Evolutionary conservation across 169 alveolate genomes (phyloP).

Genomic region (Plasmodium inui): DNA sequence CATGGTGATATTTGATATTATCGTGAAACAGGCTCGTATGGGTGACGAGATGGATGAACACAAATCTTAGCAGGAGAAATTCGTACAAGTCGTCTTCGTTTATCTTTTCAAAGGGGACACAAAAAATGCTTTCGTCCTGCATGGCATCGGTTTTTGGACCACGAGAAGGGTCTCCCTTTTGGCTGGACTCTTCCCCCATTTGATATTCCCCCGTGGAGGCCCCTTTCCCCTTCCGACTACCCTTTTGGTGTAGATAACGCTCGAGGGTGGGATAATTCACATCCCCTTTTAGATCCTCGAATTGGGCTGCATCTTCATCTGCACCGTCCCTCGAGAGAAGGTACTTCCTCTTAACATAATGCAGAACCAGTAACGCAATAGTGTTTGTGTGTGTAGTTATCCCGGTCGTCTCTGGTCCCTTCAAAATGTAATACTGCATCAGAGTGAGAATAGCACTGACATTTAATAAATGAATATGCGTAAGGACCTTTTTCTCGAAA

Average conservation of each 20-base stretch:
- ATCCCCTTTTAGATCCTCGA: constrained; percentile 17
- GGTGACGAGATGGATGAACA: constrained; percentile 25
- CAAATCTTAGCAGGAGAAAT: constrained; percentile 36
- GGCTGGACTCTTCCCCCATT: background rate
- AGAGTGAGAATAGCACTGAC: constrained; percentile 27
- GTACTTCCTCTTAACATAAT: constrained; percentile 44
- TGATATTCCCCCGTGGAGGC: background rate
- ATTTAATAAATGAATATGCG: constrained; percentile 14
- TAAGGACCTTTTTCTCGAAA: constrained; percentile 41
- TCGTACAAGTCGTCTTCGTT: constrained; percentile 55
- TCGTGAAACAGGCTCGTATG: constrained; percentile 47
- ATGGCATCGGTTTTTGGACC: background rate
- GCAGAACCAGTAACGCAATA: constrained; percentile 12
- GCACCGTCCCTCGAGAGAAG: background rate
- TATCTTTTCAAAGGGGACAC: constrained; percentile 24
- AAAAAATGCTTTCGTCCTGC: background rate
- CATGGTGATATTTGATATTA: constrained; percentile 18
- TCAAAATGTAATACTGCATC: constrained; percentile 46
- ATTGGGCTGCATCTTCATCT: background rate
- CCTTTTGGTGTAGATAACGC: constrained; percentile 2
- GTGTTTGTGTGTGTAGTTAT: background rate
- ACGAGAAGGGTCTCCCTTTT: background rate
- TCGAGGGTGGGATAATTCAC: constrained; percentile 28
- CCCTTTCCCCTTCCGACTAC: background rate
- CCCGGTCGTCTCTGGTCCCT: background rate